These are phyloP conservation scores for Penicillium odoratum DNA, from an alignment of 495 filamentous ascomycete genomes.

Conservation along the genomic window DNA sequence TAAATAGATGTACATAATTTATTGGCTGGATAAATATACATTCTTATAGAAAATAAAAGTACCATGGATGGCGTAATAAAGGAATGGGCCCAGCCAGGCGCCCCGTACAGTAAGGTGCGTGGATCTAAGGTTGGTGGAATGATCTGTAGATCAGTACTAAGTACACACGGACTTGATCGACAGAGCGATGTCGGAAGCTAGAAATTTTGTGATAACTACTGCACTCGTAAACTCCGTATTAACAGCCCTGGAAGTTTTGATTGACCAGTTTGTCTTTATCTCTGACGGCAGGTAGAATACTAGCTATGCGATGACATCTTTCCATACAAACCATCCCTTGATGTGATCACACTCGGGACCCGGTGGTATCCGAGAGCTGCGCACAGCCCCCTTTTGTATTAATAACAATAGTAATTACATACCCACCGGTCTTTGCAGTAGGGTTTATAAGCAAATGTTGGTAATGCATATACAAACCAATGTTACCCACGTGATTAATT, in stretches of 20 bases:
- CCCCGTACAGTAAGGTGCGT: conserved; percentile 1
- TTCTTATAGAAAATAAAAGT: not conserved
- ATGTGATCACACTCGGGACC: conserved; percentile 8
- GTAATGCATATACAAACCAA: not conserved
- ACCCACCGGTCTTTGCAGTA: not conserved
- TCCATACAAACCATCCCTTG: conserved; percentile 5
- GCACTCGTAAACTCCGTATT: not conserved
- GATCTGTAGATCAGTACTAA: not conserved
- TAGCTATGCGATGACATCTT: conserved; percentile 5
- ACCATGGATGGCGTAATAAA: not conserved
- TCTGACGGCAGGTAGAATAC: not conserved
- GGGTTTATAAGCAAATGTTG: not conserved
- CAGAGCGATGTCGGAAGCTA: conserved; percentile 5
- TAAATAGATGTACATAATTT: conserved; percentile 5
- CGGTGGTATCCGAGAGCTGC: conserved; percentile 28
- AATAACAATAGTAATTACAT: not conserved
- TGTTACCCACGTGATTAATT: not conserved
- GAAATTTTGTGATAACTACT: not conserved
- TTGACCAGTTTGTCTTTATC: too few species aligned
- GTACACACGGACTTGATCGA: conserved; percentile 7
- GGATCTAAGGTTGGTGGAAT: conserved; percentile 2
- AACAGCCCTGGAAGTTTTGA: too few species aligned
- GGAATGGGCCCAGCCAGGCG: not conserved
- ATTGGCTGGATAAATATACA: not conserved
- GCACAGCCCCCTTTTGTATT: conserved; percentile 13